Conservation (phyloP, 2,329 filamentous ascomycete genomes). For the Scopulariopsis brevicaulis region DNA sequence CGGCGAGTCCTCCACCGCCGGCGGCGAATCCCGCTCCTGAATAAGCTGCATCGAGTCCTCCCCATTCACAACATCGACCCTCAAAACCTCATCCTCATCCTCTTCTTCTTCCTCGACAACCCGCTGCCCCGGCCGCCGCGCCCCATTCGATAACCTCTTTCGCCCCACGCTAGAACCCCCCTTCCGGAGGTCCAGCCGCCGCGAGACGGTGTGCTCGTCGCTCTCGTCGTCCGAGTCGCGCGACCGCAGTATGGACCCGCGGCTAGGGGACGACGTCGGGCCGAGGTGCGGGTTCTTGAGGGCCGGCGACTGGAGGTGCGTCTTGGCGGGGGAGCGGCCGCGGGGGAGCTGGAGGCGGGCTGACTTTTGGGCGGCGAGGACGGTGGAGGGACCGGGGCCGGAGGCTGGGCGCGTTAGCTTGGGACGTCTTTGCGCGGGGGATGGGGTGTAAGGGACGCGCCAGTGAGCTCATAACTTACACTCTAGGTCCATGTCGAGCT, state of each 20-base stretch:
- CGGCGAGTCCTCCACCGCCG: too few species aligned
- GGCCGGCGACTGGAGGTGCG: slow-evolving; percentile 47
- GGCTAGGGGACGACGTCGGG: slow-evolving; percentile 36
- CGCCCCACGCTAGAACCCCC: slow-evolving; percentile 16
- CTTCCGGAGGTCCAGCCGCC: slow-evolving; percentile 39
- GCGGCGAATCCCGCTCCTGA: too few species aligned
- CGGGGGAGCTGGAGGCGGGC: slow-evolving; percentile 34
- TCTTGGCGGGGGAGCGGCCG: slow-evolving; percentile 51
- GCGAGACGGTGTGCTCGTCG: slow-evolving; percentile 30
- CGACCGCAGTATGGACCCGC: slow-evolving; percentile 21
- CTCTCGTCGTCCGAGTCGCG: slow-evolving; percentile 16
- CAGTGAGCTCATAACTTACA: not conserved
- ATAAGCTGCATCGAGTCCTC: slow-evolving; percentile 33
- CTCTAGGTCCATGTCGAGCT: slow-evolving; percentile 41
- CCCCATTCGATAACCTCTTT: slow-evolving; percentile 17
- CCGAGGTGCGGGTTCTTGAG: slow-evolving; percentile 47
- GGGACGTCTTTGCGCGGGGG: not conserved
- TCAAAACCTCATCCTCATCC: slow-evolving; percentile 13
- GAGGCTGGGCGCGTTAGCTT: slow-evolving; percentile 23
- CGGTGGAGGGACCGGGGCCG: slow-evolving; percentile 40
- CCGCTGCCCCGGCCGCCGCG: slow-evolving; percentile 8
- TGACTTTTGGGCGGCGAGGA: slow-evolving; percentile 38
- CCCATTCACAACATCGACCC: slow-evolving; percentile 12
- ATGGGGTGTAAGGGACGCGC: not conserved
- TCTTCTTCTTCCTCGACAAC: slow-evolving; percentile 12